Conservation (phyloP, 306 rosid species). For the Vicia sativa region DNA sequence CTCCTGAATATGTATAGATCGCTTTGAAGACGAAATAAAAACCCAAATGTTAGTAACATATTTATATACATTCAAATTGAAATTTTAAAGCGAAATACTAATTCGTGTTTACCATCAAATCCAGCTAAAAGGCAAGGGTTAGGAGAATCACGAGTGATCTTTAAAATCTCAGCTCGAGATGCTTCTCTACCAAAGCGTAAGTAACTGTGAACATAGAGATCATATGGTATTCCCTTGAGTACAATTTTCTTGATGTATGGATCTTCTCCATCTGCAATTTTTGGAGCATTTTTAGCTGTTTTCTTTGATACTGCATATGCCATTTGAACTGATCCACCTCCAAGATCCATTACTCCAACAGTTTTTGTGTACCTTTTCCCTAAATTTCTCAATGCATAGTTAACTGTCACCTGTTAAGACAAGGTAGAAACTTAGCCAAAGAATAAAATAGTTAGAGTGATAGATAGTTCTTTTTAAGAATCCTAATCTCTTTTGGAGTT, state of each 20-base stretch:
- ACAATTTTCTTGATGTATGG: slow-evolving; percentile 56
- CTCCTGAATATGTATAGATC: slow-evolving; percentile 57
- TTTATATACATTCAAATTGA: not conserved
- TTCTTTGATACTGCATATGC: slow-evolving; percentile 73
- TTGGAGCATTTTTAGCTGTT: slow-evolving; percentile 64
- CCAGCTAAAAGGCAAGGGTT: slow-evolving; percentile 55
- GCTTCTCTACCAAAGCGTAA: slow-evolving; percentile 69
- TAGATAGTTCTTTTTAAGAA: no score
- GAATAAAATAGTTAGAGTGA: no score
- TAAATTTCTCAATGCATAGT: slow-evolving; percentile 66
- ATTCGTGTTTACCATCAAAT: slow-evolving; percentile 15
- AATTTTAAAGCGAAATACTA: not conserved
- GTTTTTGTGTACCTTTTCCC: slow-evolving; percentile 60
- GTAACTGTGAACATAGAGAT: slow-evolving; percentile 86
- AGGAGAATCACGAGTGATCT: slow-evolving; percentile 47
- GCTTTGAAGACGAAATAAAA: not conserved
- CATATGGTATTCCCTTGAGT: slow-evolving; percentile 56
- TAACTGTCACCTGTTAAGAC: slow-evolving; percentile 60
- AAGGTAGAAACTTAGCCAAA: not conserved
- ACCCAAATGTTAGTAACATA: not conserved
- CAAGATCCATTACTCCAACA: slow-evolving; percentile 83
- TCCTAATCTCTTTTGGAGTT: no score
- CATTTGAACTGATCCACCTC: slow-evolving; percentile 95
- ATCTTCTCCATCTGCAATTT: slow-evolving; percentile 51
- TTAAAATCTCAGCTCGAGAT: slow-evolving; percentile 76